Base-by-base conservation (phyloP, 345 rosid species). In the Populus euphratica region DNA sequence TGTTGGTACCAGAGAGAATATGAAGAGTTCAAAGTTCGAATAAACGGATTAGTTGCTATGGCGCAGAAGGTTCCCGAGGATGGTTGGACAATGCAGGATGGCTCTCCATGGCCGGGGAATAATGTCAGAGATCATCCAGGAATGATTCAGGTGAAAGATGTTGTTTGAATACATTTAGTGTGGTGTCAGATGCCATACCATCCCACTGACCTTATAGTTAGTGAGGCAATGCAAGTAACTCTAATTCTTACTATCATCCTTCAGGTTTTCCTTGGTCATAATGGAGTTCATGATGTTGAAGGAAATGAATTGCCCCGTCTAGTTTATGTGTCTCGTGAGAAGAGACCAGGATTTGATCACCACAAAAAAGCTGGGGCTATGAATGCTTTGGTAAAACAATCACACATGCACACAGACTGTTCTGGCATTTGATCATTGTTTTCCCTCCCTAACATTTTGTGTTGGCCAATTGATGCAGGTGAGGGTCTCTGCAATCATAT, bases 11-110 rank as follows among this genome's bases (percentile, higher is more conserved):
- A 92, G 98, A 89, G 98, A 78, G 95, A 93, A 67, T 93, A 93
- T 70, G 98, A 93, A 80, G 97, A 92, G 64, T 93, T 93, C 78
- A 93, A 91, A 79, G 86, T 93, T 59, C 85, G 90, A 75, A 92
- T 93, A 83, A 93, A 93, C 78, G 88, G 91, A 43, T 81, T 93
- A 73, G 97, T 93, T 81, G 83, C 94, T 20, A 89, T 79, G 73
- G 98, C 98, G 69, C 90, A 89, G 81, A 93, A 93, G 87, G 97
- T 92, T 64, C 98, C 98, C 50, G 98, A 93, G 79, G 98, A 93
- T 44, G 98, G 98, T 49, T 93, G 98, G 98, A 93, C 96, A 49
- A 93, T 93, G 98, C 98, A 93, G 81, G 97, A 92, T 71, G 98
- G 97, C 63, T 92, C 94, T 76, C 95, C 92, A 52, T 93, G 97